Evolutionary conservation across 192 early-diverging fungal genomes (phyloP).

Genomic region (Gamsiella multidivaricata): DNA sequence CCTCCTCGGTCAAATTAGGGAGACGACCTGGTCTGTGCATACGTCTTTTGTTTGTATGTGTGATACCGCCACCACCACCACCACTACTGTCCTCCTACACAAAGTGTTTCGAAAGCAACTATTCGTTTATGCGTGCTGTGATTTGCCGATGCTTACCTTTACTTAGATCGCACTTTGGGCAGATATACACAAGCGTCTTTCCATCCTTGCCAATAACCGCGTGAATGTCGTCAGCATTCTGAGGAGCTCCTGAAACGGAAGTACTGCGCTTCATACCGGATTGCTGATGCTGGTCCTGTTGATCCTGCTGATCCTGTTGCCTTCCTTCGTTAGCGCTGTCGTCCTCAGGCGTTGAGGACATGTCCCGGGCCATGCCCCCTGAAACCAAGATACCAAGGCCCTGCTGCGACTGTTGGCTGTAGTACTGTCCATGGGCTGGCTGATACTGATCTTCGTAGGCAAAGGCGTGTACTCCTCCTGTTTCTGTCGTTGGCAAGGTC

Average conservation of each 20-base stretch:
- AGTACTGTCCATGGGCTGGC: conserved; percentile 20
- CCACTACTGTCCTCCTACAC: too few relatives aligned
- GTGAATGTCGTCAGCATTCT: conserved; percentile 32
- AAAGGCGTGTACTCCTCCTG: not conserved
- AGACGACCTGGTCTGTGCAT: conserved; percentile 6
- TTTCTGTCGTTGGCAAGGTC: not conserved
- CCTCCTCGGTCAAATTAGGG: not conserved
- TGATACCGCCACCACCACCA: too few relatives aligned
- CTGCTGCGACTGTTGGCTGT: conserved; percentile 21
- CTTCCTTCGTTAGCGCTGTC: not conserved
- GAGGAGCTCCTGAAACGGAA: not conserved
- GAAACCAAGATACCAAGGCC: conserved; percentile 31
- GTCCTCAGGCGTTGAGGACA: conserved; percentile 9
- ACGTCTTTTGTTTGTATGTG: conserved; percentile 1
- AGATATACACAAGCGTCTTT: conserved; percentile 37
- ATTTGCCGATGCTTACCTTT: too few relatives aligned
- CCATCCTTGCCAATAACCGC: conserved; percentile 46
- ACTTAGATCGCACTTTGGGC: conserved; percentile 39
- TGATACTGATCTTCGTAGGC: conserved; percentile 34
- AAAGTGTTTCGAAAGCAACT: too few relatives aligned
- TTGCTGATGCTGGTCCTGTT: not conserved
- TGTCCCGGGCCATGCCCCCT: conserved; percentile 25
- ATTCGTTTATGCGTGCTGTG: too few relatives aligned
- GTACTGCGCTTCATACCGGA: conserved; percentile 11
- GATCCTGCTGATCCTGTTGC: not conserved